A percentile compares a stretch with the other conserved stretches of the same genome.
These are phyloP conservation scores for Marasmius oreades DNA, from an alignment of 1,284 basidiomycete species.

Conservation along the genomic window DNA sequence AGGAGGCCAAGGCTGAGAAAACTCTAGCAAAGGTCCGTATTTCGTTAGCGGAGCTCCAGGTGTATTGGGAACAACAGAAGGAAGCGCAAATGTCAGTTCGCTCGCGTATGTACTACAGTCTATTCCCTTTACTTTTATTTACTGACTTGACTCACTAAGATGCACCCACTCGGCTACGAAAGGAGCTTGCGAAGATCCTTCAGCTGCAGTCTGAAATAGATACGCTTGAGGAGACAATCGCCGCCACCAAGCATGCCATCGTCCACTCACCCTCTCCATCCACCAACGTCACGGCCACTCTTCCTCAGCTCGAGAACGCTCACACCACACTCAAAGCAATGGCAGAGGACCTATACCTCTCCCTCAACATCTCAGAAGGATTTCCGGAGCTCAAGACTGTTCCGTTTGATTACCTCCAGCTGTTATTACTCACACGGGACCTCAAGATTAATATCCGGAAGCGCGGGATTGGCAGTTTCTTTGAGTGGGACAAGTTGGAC, in stretches of 20 bases:
- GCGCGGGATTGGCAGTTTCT: too few relatives aligned
- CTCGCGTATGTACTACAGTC: constrained; percentile 13
- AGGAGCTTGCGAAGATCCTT: constrained; percentile 15
- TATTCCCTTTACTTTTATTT: neutral
- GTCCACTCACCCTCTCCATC: constrained; percentile 4
- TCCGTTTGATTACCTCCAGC: neutral
- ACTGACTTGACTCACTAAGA: constrained; percentile 12
- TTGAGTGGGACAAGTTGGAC: too few relatives aligned
- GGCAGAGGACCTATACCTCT: constrained; percentile 16
- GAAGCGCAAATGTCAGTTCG: constrained; percentile 14
- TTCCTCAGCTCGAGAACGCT: neutral
- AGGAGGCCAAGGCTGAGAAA: too few relatives aligned
- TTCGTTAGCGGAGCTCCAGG: neutral
- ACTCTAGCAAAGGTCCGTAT: neutral
- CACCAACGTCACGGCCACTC: neutral
- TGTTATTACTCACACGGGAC: neutral
- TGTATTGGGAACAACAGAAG: constrained; percentile 15
- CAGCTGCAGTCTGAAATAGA: constrained; percentile 16
- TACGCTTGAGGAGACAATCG: neutral
- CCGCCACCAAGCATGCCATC: too few relatives aligned
- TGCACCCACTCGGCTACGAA: constrained; percentile 15
- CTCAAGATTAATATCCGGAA: too few relatives aligned
- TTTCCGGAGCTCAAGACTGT: constrained; percentile 13
- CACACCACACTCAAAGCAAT: constrained; percentile 11
- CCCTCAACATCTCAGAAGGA: constrained; percentile 15